Conservation (phyloP, 164 flowering plant species). For the Houttuynia cordata region DNA sequence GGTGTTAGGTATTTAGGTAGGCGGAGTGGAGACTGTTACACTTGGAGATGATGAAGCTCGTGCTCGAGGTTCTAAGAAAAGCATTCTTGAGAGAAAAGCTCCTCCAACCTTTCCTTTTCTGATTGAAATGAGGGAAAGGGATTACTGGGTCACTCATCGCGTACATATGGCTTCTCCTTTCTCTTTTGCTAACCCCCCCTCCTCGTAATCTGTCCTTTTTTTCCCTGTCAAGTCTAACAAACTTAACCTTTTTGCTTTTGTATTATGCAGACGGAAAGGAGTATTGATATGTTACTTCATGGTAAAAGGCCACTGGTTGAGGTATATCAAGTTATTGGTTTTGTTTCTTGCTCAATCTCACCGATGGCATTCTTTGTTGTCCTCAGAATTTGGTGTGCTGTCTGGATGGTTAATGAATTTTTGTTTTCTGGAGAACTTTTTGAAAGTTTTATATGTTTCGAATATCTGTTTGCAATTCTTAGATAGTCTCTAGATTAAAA, state of each 20-base stretch:
- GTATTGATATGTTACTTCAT: constrained; percentile 43
- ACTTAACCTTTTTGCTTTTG: background rate
- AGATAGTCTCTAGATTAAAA: no score
- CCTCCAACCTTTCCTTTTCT: constrained; percentile 63
- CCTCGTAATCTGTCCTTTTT: background rate
- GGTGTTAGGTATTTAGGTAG: constrained; percentile 25
- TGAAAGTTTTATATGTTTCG: no score
- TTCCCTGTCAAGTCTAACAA: background rate
- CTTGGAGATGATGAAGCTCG: constrained; percentile 66
- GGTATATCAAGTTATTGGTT: constrained; percentile 20
- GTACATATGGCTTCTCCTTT: constrained; percentile 15
- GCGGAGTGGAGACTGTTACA: constrained; percentile 56
- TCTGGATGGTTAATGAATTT: background rate
- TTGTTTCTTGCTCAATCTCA: background rate
- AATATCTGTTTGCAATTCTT: no score
- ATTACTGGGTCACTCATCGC: constrained; percentile 60
- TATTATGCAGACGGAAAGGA: constrained; percentile 41
- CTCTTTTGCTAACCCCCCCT: background rate
- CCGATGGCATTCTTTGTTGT: background rate
- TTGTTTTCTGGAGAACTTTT: no score
- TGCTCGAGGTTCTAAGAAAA: constrained; percentile 49
- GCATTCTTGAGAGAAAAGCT: constrained; percentile 58
- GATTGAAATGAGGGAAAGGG: constrained; percentile 68
- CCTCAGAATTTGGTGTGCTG: background rate
- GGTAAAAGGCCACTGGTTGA: constrained; percentile 52